Conservation (phyloP, 148 eudicot genomes). For the Rhododendron williamsianum region DNA sequence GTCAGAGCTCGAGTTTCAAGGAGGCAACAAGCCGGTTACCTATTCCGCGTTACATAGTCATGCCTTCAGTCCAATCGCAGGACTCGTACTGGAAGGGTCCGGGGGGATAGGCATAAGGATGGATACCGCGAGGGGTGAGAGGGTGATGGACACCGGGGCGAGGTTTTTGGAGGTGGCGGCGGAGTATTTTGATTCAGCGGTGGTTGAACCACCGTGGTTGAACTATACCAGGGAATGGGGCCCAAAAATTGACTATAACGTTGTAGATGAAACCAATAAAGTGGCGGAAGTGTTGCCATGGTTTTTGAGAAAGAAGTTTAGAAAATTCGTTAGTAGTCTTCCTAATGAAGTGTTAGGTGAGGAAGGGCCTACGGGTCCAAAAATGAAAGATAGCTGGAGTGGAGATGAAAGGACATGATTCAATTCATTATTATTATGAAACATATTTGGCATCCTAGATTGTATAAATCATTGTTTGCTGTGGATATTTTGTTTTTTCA, state of each 20-base stretch:
- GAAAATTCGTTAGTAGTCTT: slow-evolving; percentile 13
- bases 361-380: slow-evolving; percentile 45
- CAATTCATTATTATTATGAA: not conserved
- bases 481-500: not conserved
- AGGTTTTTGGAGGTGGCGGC: slow-evolving; percentile 17
- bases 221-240: slow-evolving; percentile 39
- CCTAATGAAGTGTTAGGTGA: slow-evolving; percentile 39
- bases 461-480: not conserved
- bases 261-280: slow-evolving; percentile 17
- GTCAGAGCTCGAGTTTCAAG: slow-evolving; percentile 24
- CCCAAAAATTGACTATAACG: slow-evolving; percentile 26
- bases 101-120: slow-evolving; percentile 27
- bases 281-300: slow-evolving; percentile 28
- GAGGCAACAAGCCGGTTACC: slow-evolving; percentile 25
- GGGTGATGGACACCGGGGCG: slow-evolving; percentile 24
- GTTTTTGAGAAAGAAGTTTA: slow-evolving; percentile 11
- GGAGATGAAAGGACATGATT: slow-evolving; percentile 32
- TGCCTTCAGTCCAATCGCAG: slow-evolving; percentile 19
- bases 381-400: slow-evolving; percentile 31
- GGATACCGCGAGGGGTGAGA: slow-evolving; percentile 22
- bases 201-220: slow-evolving; percentile 35
- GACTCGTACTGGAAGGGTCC: slow-evolving; percentile 16
- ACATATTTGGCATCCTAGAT: not conserved
- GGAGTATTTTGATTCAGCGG: slow-evolving; percentile 18
- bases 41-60: slow-evolving; percentile 35